Percentiles rank a stretch among this genome's conserved stretches.
Evolutionary conservation across 2,329 filamentous ascomycete genomes (phyloP).

Genomic region (Talaromyces piceae): DNA sequence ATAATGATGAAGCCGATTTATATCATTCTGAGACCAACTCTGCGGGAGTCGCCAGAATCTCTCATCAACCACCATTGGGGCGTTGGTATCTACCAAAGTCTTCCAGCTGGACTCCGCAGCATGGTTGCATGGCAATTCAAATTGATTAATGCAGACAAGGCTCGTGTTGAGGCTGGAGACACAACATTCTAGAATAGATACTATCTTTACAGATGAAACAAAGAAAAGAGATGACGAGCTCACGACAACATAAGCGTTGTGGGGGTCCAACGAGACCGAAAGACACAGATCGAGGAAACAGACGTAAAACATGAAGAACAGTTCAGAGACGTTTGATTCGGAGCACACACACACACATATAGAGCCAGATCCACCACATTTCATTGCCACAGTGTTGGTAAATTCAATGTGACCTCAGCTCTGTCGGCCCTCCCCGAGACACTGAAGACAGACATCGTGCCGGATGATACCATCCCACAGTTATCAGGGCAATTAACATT

Average conservation of each 20-base stretch:
- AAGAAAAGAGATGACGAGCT: constrained; percentile 8
- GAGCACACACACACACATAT: no score
- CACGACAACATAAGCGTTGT: not conserved
- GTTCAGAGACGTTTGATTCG: no score
- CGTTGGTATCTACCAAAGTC: constrained; percentile 25
- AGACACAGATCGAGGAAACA: not conserved
- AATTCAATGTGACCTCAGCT: constrained; percentile 8
- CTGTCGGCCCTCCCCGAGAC: constrained; percentile 8
- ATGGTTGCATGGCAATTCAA: constrained; percentile 27
- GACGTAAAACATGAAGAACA: no score
- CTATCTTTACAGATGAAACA: not conserved
- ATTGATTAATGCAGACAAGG: constrained; percentile 7
- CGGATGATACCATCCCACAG: constrained; percentile 47
- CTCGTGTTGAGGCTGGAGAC: not conserved
- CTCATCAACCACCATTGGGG: constrained; percentile 33
- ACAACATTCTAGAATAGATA: not conserved
- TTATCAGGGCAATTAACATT: constrained; percentile 37
- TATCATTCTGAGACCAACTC: constrained; percentile 5
- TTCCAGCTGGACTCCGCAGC: constrained; percentile 23
- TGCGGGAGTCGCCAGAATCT: constrained; percentile 9
- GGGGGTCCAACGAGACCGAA: not conserved
- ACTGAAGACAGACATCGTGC: constrained; percentile 29
- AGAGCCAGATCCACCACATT: no score
- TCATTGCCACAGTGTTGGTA: no score
- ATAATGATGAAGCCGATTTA: constrained; percentile 31